Conservation (phyloP, 2,329 filamentous ascomycete genomes). For the Fusarium falciforme region DNA sequence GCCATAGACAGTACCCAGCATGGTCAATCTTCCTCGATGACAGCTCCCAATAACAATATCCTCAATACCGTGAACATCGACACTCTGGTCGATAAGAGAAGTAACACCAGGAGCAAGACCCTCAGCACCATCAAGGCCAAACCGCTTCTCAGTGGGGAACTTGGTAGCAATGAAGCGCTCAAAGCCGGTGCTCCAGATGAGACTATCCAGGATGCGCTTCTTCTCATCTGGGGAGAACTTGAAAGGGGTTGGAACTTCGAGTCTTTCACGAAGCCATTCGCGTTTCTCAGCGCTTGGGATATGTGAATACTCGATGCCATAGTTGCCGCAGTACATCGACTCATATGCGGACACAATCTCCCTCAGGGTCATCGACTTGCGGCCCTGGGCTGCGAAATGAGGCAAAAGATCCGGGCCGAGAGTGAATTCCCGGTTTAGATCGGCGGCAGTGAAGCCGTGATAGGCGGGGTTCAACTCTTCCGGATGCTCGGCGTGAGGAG, state of each 20-base stretch:
- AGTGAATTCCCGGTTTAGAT: slow-evolving; percentile 88
- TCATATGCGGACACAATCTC: slow-evolving; percentile 94
- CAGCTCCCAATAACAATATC: slow-evolving; percentile 99
- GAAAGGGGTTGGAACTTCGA: slow-evolving; percentile 92
- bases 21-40: slow-evolving; percentile 96
- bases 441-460: slow-evolving; percentile 93
- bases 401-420: slow-evolving; percentile 94
- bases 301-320: slow-evolving; percentile 97
- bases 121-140: slow-evolving; percentile 96
- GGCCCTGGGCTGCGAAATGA: slow-evolving; percentile 84
- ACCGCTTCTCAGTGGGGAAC: slow-evolving; percentile 99
- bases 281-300: slow-evolving; percentile 96
- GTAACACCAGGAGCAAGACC: slow-evolving; percentile 98
- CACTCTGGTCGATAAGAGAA: slow-evolving; percentile 95
- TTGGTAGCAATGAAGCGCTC: slow-evolving; percentile 94
- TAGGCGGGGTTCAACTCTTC: slow-evolving; percentile 89
- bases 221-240: slow-evolving; percentile 98
- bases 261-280: slow-evolving; percentile 94
- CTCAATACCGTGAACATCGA: slow-evolving; percentile 92
- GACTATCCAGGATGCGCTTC: slow-evolving; percentile 91
- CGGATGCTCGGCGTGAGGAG: slow-evolving; percentile 76
- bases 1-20: slow-evolving; percentile 96
- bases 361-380: slow-evolving; percentile 93
- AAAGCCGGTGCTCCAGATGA: slow-evolving; percentile 98
- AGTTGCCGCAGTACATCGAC: slow-evolving; percentile 94